These are phyloP conservation scores for Sarocladiaceae sp. DNA, from an alignment of 2,329 filamentous ascomycete species.

Conservation along the genomic window DNA sequence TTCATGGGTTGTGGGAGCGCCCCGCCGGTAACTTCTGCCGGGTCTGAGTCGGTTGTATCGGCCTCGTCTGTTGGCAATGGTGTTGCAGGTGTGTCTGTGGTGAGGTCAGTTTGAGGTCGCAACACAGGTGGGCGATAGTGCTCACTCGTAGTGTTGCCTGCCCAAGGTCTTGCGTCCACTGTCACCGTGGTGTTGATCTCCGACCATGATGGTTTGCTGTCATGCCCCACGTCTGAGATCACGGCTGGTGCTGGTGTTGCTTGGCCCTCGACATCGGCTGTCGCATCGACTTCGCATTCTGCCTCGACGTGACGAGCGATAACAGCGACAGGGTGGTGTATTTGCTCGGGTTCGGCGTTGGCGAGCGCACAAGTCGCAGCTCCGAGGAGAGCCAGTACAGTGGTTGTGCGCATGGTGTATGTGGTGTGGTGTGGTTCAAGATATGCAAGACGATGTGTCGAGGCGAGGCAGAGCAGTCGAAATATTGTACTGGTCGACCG, in stretches of 20 bases:
- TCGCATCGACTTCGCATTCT: neutral
- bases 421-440: too few species aligned
- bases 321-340: neutral
- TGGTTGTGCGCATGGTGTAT: neutral
- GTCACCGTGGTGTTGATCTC: neutral
- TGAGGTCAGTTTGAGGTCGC: neutral
- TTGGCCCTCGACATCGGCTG: neutral
- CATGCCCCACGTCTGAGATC: neutral
- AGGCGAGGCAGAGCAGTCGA: too few species aligned
- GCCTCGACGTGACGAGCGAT: neutral
- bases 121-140: neutral
- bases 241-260: neutral
- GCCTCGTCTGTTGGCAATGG: neutral
- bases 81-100: neutral
- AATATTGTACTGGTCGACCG: too few species aligned
- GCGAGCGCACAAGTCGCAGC: neutral
- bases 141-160: neutral
- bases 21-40: slow-evolving; percentile 25
- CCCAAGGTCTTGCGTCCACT: neutral
- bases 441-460: too few species aligned
- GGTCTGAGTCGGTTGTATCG: slow-evolving; percentile 11
- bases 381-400: neutral
- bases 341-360: neutral
- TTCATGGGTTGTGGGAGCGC: slow-evolving; percentile 28
- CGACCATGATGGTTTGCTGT: neutral